Evolutionary conservation across 202 grass and related monocot genomes (phyloP), one percentile per base, ranked within the genome.

Genomic region (Bolboschoenoplectus hybrid): DNA sequence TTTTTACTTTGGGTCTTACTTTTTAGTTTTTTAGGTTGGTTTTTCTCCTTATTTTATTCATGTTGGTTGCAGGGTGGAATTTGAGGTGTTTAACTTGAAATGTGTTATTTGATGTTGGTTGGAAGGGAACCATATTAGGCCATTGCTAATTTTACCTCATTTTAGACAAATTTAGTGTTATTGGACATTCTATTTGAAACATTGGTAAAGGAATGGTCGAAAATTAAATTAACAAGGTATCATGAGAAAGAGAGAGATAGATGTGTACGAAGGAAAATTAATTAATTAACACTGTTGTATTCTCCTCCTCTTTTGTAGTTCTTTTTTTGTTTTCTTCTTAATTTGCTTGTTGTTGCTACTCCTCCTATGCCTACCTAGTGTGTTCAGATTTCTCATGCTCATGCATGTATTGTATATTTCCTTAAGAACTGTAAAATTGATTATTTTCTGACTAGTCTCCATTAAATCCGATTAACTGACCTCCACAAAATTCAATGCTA

Each of bases 1-100:
- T 6, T 81, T 92, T 89, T 80, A 70, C 64, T 55, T 63, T 82
- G 78, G 80, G 87, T 81, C 72, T 88, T 88, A 84, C 80, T 84
- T 81, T 75, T 84, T 84, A 60, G 82, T 69, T 58, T 40, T 26
- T 49, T 84, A 84, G 82, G 65, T 36, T 72, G 65, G 46, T 38
- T 71, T 61, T 57, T 41, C 67, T 84, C 16, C 47, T 84, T 84
- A 56, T 69, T 84, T 84, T 72, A 84, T 84, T 84, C 34, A 84
- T 84, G 82, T 72, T 84, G 82, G 66, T 68, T 67, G 43, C 12
- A 51, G 26, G 81, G 47, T 67, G 81, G 81, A 67, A 67, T 64
- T 36, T n/a, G 46, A 67, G 40, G 45, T 67, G 60, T 83, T 67
- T 34, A 39, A 68, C 46, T 83, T 83, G 40, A 26, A 67, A 68